phyloP scores from a whole-genome alignment of 345 rosid species.

The Lenwebbia sp. region DNA sequence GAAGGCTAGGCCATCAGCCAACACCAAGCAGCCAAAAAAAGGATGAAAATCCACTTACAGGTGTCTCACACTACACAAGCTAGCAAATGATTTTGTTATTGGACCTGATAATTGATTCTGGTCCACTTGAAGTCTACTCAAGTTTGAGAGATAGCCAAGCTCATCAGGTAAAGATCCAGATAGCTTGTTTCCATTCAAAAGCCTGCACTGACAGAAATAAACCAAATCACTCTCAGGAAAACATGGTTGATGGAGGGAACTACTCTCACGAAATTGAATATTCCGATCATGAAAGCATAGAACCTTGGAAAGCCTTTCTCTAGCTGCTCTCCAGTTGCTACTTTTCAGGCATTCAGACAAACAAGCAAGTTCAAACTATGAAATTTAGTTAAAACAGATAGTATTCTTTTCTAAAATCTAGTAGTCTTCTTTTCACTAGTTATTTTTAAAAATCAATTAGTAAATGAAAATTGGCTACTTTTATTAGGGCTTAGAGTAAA shows the following conservation, averaged over 20 bases:
- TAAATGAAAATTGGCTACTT: background rate
- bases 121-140: slow-evolving; percentile 72
- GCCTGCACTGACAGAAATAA: slow-evolving; percentile 34
- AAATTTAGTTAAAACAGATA: background rate
- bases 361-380: background rate
- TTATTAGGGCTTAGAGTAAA: background rate
- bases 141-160: slow-evolving; percentile 47
- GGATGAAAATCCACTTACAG: slow-evolving; percentile 51
- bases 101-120: slow-evolving; percentile 66
- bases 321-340: background rate
- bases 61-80: slow-evolving; percentile 46
- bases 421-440: background rate
- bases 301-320: background rate
- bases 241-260: background rate
- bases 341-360: background rate
- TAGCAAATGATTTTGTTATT: slow-evolving; percentile 62
- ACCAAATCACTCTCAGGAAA: background rate
- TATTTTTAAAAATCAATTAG: background rate
- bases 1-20: background rate
- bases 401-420: background rate
- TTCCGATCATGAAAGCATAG: background rate
- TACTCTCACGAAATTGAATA: background rate
- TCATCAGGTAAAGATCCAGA: slow-evolving; percentile 81
- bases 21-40: background rate
- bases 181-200: slow-evolving; percentile 81